These are phyloP conservation scores for Lecanicillium sp. DNA, from an alignment of 2,329 filamentous ascomycete species.

Conservation along the genomic window DNA sequence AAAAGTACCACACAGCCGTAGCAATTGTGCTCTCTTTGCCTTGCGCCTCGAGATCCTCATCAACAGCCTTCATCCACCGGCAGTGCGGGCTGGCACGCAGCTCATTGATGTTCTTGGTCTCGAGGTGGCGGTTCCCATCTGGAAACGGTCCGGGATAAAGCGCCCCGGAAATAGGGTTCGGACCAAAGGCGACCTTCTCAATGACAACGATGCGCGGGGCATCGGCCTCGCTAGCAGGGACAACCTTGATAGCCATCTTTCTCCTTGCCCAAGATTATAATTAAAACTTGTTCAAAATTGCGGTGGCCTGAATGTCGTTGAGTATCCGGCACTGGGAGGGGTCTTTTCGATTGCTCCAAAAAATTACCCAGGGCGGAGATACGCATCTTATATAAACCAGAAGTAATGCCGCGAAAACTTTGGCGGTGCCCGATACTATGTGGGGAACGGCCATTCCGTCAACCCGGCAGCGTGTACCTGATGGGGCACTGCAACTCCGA, in stretches of 20 bases:
- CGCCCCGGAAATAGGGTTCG: constrained; percentile 17
- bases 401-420: too few species aligned
- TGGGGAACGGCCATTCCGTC: too few species aligned
- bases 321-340: too few species aligned
- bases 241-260: constrained; percentile 6
- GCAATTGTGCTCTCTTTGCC: constrained; percentile 21
- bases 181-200: constrained; percentile 6
- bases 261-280: too few species aligned
- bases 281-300: too few species aligned
- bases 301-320: too few species aligned
- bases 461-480: too few species aligned
- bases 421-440: too few species aligned
- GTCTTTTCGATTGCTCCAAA: too few species aligned
- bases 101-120: constrained; percentile 12
- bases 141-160: constrained; percentile 22
- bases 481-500: too few species aligned
- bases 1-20: constrained; percentile 28
- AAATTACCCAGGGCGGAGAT: too few species aligned
- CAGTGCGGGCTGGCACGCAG: constrained; percentile 18
- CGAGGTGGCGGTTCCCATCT: constrained; percentile 12
- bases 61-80: constrained; percentile 27
- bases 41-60: constrained; percentile 19
- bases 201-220: constrained; percentile 7
- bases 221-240: constrained; percentile 5
- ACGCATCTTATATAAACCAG: too few species aligned